Base-by-base conservation (phyloP, 345 rosid genomes). In the Heritiera fomes region DNA sequence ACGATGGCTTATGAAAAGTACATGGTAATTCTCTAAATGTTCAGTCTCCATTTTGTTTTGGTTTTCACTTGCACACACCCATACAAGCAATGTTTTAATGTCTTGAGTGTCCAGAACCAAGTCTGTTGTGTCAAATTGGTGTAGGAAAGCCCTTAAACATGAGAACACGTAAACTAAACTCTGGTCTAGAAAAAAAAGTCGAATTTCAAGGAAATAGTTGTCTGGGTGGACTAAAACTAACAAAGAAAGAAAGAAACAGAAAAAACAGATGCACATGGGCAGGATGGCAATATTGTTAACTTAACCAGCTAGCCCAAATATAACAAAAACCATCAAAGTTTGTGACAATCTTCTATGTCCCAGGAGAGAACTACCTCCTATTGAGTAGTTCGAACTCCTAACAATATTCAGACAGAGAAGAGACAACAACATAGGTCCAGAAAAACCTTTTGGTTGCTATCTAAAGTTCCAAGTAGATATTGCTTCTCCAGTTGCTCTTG, bases 1-100 rank as follows among this genome's bases (percentile, higher is more conserved):
- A 83, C 82, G 80, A 87, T 93, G 95, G 94, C 98, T 81, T 91
- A 91, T 89, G 87, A 90, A 66, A 95, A 95, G 88, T 88, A 92
- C 83, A 88, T 86, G 95, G 98, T 93, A 89, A 80, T 73, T 73
- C 72, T 59, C 67, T 63, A 55, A 17, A 58, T 13, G 1, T 65
- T 46, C 46, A 68, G 20, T 30, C 41, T 56, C 66, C 38, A 70
- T 41, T 38, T 71, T 70, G 32, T 43, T 38, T 49, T 53, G 30
- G 23, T 70, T 50, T 50, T 55, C 60, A 10, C 43, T 41, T 82
- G 50, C 45, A 49, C 8, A 3, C 23, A 8, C 62, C 3, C 43
- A 30, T 8, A 47, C 18, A 8, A 28, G 8, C 11, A 15, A 52
- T 52, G 17, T 34, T 71, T 71, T 23, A 13, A 8, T 49, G 38